A percentile compares a stretch with the other conserved stretches of the same genome.
These are phyloP conservation scores for Pseudogymnoascus pannorum DNA, from an alignment of 2,329 filamentous ascomycete species.

Conservation along the genomic window DNA sequence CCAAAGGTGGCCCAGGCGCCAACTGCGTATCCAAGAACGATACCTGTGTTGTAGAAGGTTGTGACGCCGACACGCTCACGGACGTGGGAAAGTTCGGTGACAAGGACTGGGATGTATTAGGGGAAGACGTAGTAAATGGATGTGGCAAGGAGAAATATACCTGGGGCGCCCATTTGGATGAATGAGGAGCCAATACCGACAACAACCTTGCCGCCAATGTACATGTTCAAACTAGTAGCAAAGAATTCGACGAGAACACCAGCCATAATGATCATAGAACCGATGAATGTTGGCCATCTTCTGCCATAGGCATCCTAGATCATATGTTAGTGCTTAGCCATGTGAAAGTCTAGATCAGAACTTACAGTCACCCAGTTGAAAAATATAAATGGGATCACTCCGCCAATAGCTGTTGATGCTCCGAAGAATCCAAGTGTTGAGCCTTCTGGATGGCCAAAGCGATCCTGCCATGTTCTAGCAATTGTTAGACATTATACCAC, in stretches of 20 bases:
- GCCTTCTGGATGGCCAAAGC: slow-evolving; percentile 33
- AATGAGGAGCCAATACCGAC: slow-evolving; percentile 32
- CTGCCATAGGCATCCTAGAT: slow-evolving; percentile 23
- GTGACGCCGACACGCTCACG: slow-evolving; percentile 35
- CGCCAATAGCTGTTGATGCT: slow-evolving; percentile 35
- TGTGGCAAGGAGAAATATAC: not conserved
- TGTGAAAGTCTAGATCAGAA: not conserved
- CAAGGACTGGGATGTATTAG: slow-evolving; percentile 26
- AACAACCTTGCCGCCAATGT: slow-evolving; percentile 34
- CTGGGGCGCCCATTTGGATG: slow-evolving; percentile 36
- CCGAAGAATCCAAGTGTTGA: slow-evolving; percentile 35
- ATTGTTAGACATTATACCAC: not conserved
- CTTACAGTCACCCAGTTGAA: not conserved
- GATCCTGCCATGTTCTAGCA: slow-evolving; percentile 29
- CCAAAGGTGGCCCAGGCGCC: slow-evolving; percentile 34
- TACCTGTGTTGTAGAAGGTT: slow-evolving; percentile 36
- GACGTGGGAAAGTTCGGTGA: slow-evolving; percentile 36
- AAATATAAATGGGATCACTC: slow-evolving; percentile 27
- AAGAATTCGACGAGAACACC: slow-evolving; percentile 33
- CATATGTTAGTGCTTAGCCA: not conserved
- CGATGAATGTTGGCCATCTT: slow-evolving; percentile 30
- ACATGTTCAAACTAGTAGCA: slow-evolving; percentile 31
- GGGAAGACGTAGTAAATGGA: not conserved
- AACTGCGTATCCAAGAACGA: slow-evolving; percentile 34
- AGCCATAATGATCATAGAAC: slow-evolving; percentile 34